Base-by-base conservation (phyloP, 768 basidiomycete genomes). In the Termitomyces sp. region DNA sequence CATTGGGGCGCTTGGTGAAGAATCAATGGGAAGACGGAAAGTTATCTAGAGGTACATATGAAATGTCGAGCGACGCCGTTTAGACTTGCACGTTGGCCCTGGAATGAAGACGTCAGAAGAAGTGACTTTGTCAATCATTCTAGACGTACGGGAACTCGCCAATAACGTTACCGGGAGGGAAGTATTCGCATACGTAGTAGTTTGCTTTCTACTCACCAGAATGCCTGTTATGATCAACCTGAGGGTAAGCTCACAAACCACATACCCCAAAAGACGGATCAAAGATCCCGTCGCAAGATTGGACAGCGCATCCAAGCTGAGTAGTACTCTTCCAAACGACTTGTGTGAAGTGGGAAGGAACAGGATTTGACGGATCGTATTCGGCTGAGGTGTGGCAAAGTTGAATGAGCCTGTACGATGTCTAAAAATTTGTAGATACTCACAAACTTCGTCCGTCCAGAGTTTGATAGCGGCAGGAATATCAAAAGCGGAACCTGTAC, bases 121-220 rank as follows among this genome's bases (percentile, higher is more conserved):
- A 38, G 16, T 23, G 31, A 45, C 50, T 18, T 52, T n/a, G 3
- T n/a, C n/a, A n/a, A 16, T 12, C 36, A 36, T 11, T 11, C 11
- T 29, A 7, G 12, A 79, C 85, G 61, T 68, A 86, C 85, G 67
- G 66, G 60, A 86, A 88, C 52, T 78, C 60, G 31, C 85, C 85
- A 18, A 76, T 73, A 60, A 89, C 73, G 67, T 89, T 89, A 42
- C 88, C 88, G 41, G 77, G 73, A 11, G 76, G 74, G 31, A 68
- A 78, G 64, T 89, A 89, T 70, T 89, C 85, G 72, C 88, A 89
- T 23, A 88, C 87, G 60, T 74, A 80, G 69, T 67, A 88, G 41
- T 80, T 74, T 18, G 84, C 82, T 52, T 65, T 61, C 85, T 86
- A 62, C 40, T 36, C 22, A 39, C 50, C 33, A 60, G 53, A 44